These are phyloP conservation scores for Tulasnella sp. DNA, from an alignment of 768 basidiomycete species.

Conservation along the genomic window DNA sequence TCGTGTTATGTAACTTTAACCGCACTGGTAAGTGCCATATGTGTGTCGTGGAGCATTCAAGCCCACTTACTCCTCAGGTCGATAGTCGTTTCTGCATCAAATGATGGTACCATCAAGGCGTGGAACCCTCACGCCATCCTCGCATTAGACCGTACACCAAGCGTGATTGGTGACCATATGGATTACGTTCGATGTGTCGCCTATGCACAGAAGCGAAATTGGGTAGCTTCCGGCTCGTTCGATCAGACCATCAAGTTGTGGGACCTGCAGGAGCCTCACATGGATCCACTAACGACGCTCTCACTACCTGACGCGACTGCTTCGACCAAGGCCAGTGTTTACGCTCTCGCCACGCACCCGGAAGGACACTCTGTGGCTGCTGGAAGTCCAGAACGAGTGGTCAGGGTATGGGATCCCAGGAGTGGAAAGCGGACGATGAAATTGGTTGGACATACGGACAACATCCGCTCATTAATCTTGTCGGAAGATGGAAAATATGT, in stretches of 20 bases:
- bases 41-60: not conserved
- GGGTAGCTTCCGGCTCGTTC: constrained; percentile 90
- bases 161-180: constrained; percentile 59
- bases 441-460: constrained; percentile 94
- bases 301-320: constrained; percentile 53
- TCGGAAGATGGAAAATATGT: constrained; percentile 89
- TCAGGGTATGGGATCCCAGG: constrained; percentile 90
- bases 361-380: constrained; percentile 74
- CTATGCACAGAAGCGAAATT: constrained; percentile 67
- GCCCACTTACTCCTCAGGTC: not conserved
- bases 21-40: constrained; percentile 55
- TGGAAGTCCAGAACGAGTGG: constrained; percentile 83
- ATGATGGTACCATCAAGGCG: constrained; percentile 86
- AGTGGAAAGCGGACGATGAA: constrained; percentile 71
- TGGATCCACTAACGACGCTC: constrained; percentile 50
- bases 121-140: constrained; percentile 67
- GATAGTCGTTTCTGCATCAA: constrained; percentile 82
- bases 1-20: constrained; percentile 82
- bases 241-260: constrained; percentile 91
- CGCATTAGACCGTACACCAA: constrained; percentile 32
- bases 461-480: constrained; percentile 80
- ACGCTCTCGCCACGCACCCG: constrained; percentile 70
- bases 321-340: constrained; percentile 56
- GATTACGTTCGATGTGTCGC: constrained; percentile 81
- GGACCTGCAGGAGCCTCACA: constrained; percentile 48